These are phyloP conservation scores for Dactylellina sp. DNA, from an alignment of 2,329 filamentous ascomycete species.

Conservation along the genomic window DNA sequence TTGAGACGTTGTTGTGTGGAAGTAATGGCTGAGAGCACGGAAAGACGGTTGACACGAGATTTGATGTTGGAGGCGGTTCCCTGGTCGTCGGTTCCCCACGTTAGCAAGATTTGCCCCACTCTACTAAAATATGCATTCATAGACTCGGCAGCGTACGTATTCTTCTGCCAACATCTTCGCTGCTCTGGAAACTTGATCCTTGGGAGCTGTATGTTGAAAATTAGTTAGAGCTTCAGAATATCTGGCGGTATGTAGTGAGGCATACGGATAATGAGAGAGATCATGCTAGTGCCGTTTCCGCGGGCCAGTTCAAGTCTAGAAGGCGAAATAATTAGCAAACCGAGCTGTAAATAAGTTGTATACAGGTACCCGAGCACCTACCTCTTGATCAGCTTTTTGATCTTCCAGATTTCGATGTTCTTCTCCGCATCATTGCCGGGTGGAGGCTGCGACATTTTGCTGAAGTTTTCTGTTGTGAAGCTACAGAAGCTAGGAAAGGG, in stretches of 20 bases:
- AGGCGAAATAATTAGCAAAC: constrained; percentile 12
- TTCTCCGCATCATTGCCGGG: constrained; percentile 89
- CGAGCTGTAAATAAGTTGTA: not conserved
- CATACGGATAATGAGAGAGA: constrained; percentile 97
- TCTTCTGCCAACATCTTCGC: constrained; percentile 99
- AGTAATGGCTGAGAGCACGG: constrained; percentile 96
- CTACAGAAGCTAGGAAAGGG: constrained; percentile 46
- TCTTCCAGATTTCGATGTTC: constrained; percentile 81
- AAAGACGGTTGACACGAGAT: constrained; percentile 98
- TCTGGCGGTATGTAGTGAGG: constrained; percentile 58
- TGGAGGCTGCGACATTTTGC: constrained; percentile 86
- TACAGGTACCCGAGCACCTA: constrained; percentile 3
- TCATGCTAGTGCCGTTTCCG: constrained; percentile 99
- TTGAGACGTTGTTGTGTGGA: constrained; percentile 99
- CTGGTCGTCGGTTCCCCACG: constrained; percentile 65
- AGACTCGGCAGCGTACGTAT: constrained; percentile 75
- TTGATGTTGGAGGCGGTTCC: constrained; percentile 99
- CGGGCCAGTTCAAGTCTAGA: constrained; percentile 83
- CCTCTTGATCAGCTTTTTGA: constrained; percentile 99
- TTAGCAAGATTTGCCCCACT: constrained; percentile 60
- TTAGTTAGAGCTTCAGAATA: constrained; percentile 58
- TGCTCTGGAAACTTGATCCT: constrained; percentile 95
- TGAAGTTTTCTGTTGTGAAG: constrained; percentile 45
- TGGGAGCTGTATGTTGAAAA: constrained; percentile 75
- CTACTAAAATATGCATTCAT: constrained; percentile 14